phyloP scores from a whole-genome alignment of 768 basidiomycete species.

The Collybia sp. region DNA sequence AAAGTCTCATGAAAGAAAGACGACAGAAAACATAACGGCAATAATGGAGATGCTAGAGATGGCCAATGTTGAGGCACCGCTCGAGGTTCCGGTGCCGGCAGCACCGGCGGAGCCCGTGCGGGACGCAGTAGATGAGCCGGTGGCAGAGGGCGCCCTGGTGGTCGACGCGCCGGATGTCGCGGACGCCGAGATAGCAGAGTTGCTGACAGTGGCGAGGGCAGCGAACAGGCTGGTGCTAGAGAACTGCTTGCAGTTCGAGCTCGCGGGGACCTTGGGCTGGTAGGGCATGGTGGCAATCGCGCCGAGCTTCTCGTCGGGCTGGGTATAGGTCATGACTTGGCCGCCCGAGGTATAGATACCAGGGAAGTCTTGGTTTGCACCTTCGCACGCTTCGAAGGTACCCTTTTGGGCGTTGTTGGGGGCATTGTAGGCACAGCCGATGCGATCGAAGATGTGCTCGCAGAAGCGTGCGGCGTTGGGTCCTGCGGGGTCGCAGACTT shows the following conservation, averaged over 20 bases:
- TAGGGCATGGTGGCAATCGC: slow-evolving; percentile 34
- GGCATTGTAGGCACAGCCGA: slow-evolving; percentile 74
- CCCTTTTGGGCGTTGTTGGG: slow-evolving; percentile 57
- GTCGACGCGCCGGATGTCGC: background rate
- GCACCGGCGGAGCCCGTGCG: background rate
- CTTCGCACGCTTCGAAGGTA: slow-evolving; percentile 60
- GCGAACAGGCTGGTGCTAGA: slow-evolving; percentile 25
- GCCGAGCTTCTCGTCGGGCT: slow-evolving; percentile 34
- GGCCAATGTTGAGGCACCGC: slow-evolving; percentile 9
- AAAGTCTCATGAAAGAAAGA: slow-evolving; percentile 13
- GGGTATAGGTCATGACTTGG: slow-evolving; percentile 30
- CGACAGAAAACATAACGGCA: slow-evolving; percentile 13
- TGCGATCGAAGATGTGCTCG: slow-evolving; percentile 70
- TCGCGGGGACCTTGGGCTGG: slow-evolving; percentile 28
- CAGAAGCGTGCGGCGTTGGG: slow-evolving; percentile 51
- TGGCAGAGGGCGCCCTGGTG: background rate
- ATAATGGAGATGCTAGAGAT: slow-evolving; percentile 11
- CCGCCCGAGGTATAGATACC: slow-evolving; percentile 43
- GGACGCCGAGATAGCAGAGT: slow-evolving; percentile 2
- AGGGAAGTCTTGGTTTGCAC: slow-evolving; percentile 56
- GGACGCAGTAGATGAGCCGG: background rate
- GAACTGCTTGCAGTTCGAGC: slow-evolving; percentile 28
- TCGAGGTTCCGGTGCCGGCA: slow-evolving; percentile 3
- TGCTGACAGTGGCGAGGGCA: slow-evolving; percentile 12
- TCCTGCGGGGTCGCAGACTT: slow-evolving; percentile 59